Conservation (phyloP, 2,329 filamentous ascomycete genomes). For the Paraconiothyrium brasiliense region DNA sequence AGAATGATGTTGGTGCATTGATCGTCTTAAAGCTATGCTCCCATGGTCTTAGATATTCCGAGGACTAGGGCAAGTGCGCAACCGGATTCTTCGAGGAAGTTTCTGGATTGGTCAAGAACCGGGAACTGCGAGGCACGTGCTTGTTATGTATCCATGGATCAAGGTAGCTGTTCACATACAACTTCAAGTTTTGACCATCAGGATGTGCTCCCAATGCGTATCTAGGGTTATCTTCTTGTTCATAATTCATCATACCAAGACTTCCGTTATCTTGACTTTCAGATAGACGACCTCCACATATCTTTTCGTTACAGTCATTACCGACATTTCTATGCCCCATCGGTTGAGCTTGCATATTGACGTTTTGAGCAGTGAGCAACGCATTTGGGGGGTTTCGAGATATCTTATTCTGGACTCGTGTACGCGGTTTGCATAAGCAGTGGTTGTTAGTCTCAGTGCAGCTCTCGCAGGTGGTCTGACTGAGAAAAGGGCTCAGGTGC, state of each 20-base stretch:
- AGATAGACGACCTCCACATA: too few species aligned
- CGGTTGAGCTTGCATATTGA: background rate
- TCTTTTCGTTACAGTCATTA: too few species aligned
- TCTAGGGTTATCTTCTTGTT: background rate
- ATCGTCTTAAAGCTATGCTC: background rate
- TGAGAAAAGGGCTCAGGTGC: too few species aligned
- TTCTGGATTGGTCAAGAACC: background rate
- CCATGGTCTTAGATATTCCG: background rate
- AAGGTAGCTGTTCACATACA: background rate
- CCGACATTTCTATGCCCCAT: too few species aligned
- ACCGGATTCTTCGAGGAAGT: conserved; percentile 5
- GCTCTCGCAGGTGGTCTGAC: too few species aligned
- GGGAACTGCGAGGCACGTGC: background rate
- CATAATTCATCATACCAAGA: background rate
- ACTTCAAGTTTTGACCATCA: background rate
- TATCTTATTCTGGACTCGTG: background rate
- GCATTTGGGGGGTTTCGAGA: background rate
- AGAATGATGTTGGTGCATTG: background rate
- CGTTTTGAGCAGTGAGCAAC: background rate
- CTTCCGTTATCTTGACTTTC: too few species aligned
- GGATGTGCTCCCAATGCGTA: background rate
- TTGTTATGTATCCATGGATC: background rate
- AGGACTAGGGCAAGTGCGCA: conserved; percentile 1
- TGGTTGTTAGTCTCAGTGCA: too few species aligned
- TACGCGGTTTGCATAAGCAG: too few species aligned